Percentiles rank a stretch among this genome's conserved stretches.
phyloP scores from a whole-genome alignment of 2,329 filamentous ascomycete species.

The Huntiella abstrusa region DNA sequence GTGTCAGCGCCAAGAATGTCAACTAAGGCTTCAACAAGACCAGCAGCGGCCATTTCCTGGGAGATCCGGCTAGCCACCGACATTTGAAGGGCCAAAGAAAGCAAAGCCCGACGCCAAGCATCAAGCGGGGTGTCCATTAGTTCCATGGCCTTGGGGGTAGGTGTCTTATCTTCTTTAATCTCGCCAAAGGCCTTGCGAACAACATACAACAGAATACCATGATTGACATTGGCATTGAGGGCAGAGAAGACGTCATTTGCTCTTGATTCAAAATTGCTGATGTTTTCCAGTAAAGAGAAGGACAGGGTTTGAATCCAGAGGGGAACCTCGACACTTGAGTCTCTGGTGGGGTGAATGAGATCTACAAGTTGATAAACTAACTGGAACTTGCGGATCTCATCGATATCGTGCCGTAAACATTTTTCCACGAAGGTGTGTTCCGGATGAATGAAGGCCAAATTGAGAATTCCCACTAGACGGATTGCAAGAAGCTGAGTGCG shows the following conservation, averaged over 20 bases:
- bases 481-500: conserved; percentile 63
- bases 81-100: conserved; percentile 70
- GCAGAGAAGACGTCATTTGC: conserved; percentile 69
- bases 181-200: conserved; percentile 78
- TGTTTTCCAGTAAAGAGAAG: conserved; percentile 64
- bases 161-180: conserved; percentile 38
- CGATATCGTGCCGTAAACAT: conserved; percentile 68
- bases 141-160: conserved; percentile 2
- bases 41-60: conserved; percentile 70
- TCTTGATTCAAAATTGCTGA: conserved; percentile 60
- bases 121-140: conserved; percentile 34
- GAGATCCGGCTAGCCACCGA: conserved; percentile 29
- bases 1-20: conserved; percentile 76
- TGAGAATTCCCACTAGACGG: conserved; percentile 71
- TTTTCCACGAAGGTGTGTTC: conserved; percentile 74
- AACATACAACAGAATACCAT: conserved; percentile 84
- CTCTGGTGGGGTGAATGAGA: conserved; percentile 64
- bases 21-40: conserved; percentile 74
- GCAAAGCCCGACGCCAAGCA: conserved; percentile 78
- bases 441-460: conserved; percentile 72
- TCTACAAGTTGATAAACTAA: conserved; percentile 84
- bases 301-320: conserved; percentile 66
- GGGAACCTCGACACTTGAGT: conserved; percentile 45
- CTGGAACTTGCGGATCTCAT: conserved; percentile 77
- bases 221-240: conserved; percentile 89